Conservation (phyloP, 116 monocot species). For the Phalaenopsis hybrid region DNA sequence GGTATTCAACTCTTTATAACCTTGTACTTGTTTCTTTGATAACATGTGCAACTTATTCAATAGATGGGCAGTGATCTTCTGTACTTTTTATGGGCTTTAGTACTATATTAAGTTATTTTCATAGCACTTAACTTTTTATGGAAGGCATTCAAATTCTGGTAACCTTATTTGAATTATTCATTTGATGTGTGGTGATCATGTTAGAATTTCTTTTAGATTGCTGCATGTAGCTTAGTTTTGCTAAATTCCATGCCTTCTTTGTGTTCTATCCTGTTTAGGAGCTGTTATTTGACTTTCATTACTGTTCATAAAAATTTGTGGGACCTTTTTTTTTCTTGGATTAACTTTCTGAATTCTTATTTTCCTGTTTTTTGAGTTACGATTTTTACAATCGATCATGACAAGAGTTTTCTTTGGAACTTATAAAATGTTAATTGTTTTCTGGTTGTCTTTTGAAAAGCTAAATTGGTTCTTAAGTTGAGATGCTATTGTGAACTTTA, state of each 20-base stretch:
- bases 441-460: background rate
- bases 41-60: background rate
- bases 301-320: background rate
- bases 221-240: background rate
- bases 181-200: background rate
- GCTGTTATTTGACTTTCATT: background rate
- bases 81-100: background rate
- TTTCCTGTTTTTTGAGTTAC: background rate
- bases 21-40: background rate
- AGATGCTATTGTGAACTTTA: background rate
- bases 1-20: slow-evolving; percentile 23
- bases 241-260: background rate
- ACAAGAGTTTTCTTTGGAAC: background rate
- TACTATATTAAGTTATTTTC: background rate
- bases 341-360: background rate
- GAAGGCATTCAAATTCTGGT: background rate
- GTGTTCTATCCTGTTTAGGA: background rate
- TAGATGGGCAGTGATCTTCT: background rate
- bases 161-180: background rate
- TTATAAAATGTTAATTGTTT: background rate
- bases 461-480: background rate
- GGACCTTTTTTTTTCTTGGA: background rate
- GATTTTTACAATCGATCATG: background rate
- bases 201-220: background rate
- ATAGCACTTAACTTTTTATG: background rate